Evolutionary conservation across 176 grass and related monocot genomes (phyloP).

Genomic region (Cenchrus americanus): DNA sequence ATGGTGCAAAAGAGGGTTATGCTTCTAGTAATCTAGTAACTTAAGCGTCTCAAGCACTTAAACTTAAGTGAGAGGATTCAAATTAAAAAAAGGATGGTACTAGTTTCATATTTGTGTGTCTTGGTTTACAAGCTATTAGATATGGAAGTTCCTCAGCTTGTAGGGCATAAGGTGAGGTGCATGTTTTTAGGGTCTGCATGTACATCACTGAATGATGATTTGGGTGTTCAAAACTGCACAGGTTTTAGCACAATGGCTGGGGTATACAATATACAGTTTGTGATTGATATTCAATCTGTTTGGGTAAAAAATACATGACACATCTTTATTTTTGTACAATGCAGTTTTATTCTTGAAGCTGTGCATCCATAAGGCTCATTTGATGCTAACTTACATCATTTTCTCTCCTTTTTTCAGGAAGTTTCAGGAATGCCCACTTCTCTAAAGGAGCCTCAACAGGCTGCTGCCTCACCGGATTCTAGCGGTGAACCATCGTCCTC

Average conservation of each 20-base stretch:
- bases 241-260: conserved; percentile 8
- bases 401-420: conserved; percentile 54
- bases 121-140: background rate
- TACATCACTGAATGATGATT: background rate
- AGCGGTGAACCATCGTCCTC: conserved; percentile 82
- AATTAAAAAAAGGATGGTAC: background rate
- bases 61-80: background rate
- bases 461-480: conserved; percentile 64
- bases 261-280: background rate
- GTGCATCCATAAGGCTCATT: background rate
- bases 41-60: background rate
- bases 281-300: background rate
- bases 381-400: conserved; percentile 24
- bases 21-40: background rate
- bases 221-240: background rate
- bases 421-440: conserved; percentile 85
- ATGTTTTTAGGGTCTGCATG: background rate
- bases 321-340: background rate
- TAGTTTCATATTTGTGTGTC: background rate
- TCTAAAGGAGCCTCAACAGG: conserved; percentile 66
- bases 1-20: background rate
- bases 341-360: background rate
- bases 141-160: background rate
- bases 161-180: background rate
- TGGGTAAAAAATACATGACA: background rate